phyloP scores from a whole-genome alignment of 768 basidiomycete species.

The Russula sp. region DNA sequence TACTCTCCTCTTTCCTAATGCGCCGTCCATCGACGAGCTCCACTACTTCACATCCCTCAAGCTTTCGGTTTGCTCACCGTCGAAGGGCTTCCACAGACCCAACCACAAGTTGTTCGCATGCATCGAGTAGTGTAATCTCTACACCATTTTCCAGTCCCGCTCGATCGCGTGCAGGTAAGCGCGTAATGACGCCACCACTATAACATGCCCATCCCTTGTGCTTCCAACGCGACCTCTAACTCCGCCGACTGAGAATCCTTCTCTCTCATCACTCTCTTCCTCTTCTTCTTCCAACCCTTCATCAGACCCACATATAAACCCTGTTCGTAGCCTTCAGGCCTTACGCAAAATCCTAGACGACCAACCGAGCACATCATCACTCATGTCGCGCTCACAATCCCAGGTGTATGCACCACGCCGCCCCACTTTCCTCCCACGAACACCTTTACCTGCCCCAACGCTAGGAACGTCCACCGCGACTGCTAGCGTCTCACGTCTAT shows the following conservation, averaged over 20 bases:
- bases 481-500: slow-evolving; percentile 73
- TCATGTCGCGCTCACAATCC: slow-evolving; percentile 31
- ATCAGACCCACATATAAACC: slow-evolving; percentile 52
- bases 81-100: slow-evolving; percentile 7
- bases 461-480: slow-evolving; percentile 71
- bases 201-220: slow-evolving; percentile 33
- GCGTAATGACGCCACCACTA: slow-evolving; percentile 21
- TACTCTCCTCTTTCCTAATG: slow-evolving; percentile 55
- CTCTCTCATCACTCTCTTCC: slow-evolving; percentile 34
- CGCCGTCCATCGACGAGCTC: slow-evolving; percentile 29
- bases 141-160: slow-evolving; percentile 14
- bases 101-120: slow-evolving; percentile 9
- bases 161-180: slow-evolving; percentile 30
- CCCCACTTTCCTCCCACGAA: slow-evolving; percentile 44
- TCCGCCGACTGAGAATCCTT: slow-evolving; percentile 55
- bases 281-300: slow-evolving; percentile 51
- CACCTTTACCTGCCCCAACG: slow-evolving; percentile 48
- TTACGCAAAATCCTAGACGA: slow-evolving; percentile 69
- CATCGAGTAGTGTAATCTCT: neutral
- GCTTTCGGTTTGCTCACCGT: slow-evolving; percentile 10
- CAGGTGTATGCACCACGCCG: slow-evolving; percentile 40
- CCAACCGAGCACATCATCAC: slow-evolving; percentile 39
- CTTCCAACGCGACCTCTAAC: slow-evolving; percentile 47
- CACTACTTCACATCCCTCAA: slow-evolving; percentile 4
- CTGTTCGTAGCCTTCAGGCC: slow-evolving; percentile 61